Base-by-base conservation (phyloP, 768 basidiomycete genomes). In the Rhodotorula graminis region DNA sequence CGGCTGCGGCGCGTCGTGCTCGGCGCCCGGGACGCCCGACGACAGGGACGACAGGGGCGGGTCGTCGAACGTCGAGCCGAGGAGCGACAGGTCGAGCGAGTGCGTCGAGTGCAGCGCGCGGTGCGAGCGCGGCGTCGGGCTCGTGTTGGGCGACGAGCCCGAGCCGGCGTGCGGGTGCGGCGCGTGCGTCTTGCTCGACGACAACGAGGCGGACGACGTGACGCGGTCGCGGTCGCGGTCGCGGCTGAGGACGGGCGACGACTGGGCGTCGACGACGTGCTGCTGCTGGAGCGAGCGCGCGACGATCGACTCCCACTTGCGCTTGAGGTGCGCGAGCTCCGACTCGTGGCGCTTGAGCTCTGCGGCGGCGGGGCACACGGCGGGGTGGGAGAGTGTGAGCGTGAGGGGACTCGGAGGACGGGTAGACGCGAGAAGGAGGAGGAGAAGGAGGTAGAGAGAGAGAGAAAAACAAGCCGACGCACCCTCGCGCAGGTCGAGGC, bases 401-500 rank as follows among this genome's bases (percentile, higher is more conserved):
- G 37, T 56, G 27, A 21, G 14, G n/a, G n/a, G n/a, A n/a, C n/a
- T n/a, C n/a, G n/a, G n/a, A n/a, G n/a, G n/a, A n/a, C n/a, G n/a
- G n/a, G n/a, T n/a, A n/a, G n/a, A n/a, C n/a, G n/a, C n/a, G n/a
- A n/a, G n/a, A n/a, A n/a, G n/a, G n/a, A n/a, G n/a, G n/a, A n/a
- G 12, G 27, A 15, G 6, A 33, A 53, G 3, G 37, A n/a, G n/a
- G n/a, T n/a, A n/a, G n/a, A n/a, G n/a, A n/a, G n/a, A n/a, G n/a
- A n/a, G n/a, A n/a, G n/a, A n/a, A n/a, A 46, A 50, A 10, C 33
- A n/a, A 40, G 5, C 7, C 10, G 19, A 59, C 78, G 47, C 58
- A 79, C 78, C 78, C 65, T 79, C 78, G 21, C 78, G 62, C 50
- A 79, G 47, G 52, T 79, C 78, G 31, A 79, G 44, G 40, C 77